These are phyloP conservation scores for Geotrichum aggregatum DNA, from an alignment of 1,139 yeast species.

Conservation along the genomic window DNA sequence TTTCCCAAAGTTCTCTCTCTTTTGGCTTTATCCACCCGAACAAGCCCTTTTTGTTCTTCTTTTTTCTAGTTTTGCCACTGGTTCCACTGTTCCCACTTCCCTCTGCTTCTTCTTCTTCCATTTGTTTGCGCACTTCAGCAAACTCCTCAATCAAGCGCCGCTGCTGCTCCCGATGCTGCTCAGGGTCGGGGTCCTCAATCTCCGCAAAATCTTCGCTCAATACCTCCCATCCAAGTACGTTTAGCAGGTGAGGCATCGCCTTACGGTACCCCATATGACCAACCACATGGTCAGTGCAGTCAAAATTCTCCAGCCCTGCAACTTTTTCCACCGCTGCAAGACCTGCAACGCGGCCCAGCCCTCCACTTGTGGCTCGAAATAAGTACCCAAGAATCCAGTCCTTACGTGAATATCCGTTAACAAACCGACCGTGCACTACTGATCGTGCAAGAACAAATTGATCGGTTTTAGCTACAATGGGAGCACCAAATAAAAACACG, in stretches of 20 bases:
- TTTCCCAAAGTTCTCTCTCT: conserved; percentile 86
- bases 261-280: conserved; percentile 97
- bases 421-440: conserved; percentile 84
- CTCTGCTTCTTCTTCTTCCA: conserved; percentile 38
- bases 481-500: conserved; percentile 85
- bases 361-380: conserved; percentile 94
- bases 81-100: conserved; percentile 77
- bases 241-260: conserved; percentile 78
- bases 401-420: conserved; percentile 84
- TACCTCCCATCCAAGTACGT: conserved; percentile 71
- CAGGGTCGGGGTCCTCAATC: conserved; percentile 94
- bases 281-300: conserved; percentile 79
- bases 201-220: conserved; percentile 88
- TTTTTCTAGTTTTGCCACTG: conserved; percentile 65
- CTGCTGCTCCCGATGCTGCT: conserved; percentile 69
- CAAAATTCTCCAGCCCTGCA: conserved; percentile 77
- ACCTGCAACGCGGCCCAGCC: conserved; percentile 85
- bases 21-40: conserved; percentile 60
- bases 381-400: conserved; percentile 97
- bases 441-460: conserved; percentile 76
- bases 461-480: conserved; percentile 73
- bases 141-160: conserved; percentile 76
- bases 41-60: conserved; percentile 36
- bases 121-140: conserved; percentile 70
- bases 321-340: conserved; percentile 62